Evolutionary conservation across 83 land plant genomes (phyloP), one percentile per base, ranked within the genome.

Genomic region (Diphasiastrum complanatum): DNA sequence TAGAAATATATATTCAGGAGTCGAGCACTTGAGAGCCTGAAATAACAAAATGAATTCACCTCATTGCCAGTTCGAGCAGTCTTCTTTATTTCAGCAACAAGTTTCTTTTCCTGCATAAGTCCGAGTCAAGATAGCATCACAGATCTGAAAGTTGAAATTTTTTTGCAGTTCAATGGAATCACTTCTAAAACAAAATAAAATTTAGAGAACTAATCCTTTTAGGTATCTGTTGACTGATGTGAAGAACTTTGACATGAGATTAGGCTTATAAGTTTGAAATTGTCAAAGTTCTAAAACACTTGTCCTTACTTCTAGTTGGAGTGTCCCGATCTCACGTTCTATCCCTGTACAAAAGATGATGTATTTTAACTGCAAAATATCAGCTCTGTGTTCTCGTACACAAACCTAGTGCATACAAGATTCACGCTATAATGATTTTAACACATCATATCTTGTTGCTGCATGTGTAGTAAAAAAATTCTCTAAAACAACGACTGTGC

Each of bases 51-150:
- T n/a, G 45, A 47, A 62, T 80, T 64, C 70, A 60, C 97, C 91
- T 90, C 97, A 72, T 90, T 90, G 31, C 97, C 97, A 53, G 82
- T 78, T 65, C 86, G 81, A 36, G 97, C 97, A 33, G 87, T 85
- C 66, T 86, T 81, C 80, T 90, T 90, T 5, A 90, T 90, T 81
- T 90, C 97, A 2, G 91, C 91, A 23, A 90, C 91, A 46, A 86
- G 69, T 49, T 81, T 90, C 64, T 80, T 90, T 67, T 90, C 97
- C 91, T 90, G 81, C 32, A 51, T 49, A 11, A 49, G 5, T 49
- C 34, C n/a, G 19, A 59, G 50, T 19, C 3, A 20, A 14, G 6
- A 19, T 16, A 8, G 8, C 50, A 40, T 4, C 12, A 57, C 48
- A 57, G 45, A 1, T 45, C 25, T 3, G 16, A 4, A 43, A 10